Evolutionary conservation across 2,329 filamentous ascomycete genomes (phyloP), one percentile per base, ranked within the genome.

Genomic region (Remersonia thermophila): DNA sequence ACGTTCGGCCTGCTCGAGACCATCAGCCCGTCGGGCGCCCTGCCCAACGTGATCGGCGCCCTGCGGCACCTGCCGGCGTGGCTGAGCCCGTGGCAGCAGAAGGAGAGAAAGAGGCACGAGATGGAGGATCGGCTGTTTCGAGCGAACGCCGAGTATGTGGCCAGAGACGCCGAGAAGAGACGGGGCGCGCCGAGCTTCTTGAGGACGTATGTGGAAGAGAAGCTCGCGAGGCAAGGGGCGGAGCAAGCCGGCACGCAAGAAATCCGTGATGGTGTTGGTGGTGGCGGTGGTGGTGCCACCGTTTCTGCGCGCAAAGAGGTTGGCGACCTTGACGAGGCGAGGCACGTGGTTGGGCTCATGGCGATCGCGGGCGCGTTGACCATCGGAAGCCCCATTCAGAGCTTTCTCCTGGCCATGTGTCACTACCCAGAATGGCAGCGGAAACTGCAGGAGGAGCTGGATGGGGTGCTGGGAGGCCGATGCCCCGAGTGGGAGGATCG

Each of bases 401-500:
- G 55, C 30, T 63, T 55, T 26, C 32, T 63, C 3, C 39, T 63
- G n/a, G 55, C 51, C 13, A 55, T 55, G 49, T 51, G 48, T 15
- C 52, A 56, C 30, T 53, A 52, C 36, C 55, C 53, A 2, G 46
- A 54, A 30, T 53, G 49, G 45, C 49, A 54, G 40, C 32, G 31
- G 17, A 47, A 40, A 40, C 32, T 54, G 10, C 66, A 71, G 43
- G 50, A 60, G n/a, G 67, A 72, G 50, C 58, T 71, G 10, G 67
- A 71, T 37, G 41, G 38, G 1, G 57, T 62, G 3, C 61, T 62
- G 17, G 58, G 52, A 3, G 58, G 60, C 1, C 52, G 55, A 15
- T 61, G 67, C 36, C 67, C 68, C 0, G 54, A 57, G 35, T 66
- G 67, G 56, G 56, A 59, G 23, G 64, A 71, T 37, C 53, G 62